A percentile compares a stretch with the other conserved stretches of the same genome.
phyloP scores from a whole-genome alignment of 2,329 filamentous ascomycete genomes.

The Aschersonia sp. region DNA sequence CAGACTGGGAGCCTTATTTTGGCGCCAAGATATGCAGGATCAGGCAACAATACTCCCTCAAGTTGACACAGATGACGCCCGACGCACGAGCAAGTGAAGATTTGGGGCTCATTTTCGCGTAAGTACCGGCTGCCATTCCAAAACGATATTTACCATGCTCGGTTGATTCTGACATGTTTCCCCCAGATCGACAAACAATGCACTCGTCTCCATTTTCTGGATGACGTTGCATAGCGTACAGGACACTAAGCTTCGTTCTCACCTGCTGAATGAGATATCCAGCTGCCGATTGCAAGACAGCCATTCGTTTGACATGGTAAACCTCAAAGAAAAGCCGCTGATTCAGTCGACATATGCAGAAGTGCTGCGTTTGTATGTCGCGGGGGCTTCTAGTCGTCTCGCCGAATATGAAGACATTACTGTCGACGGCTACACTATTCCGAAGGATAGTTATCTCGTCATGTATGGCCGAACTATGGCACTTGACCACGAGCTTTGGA shows the following conservation, averaged over 20 bases:
- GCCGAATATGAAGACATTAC: neutral
- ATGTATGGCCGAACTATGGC: neutral
- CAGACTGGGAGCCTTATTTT: neutral
- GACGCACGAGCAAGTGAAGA: neutral
- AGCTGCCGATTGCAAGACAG: neutral
- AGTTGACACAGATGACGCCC: neutral
- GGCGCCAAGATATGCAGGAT: neutral
- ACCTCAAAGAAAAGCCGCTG: neutral
- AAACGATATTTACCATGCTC: neutral
- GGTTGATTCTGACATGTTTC: neutral
- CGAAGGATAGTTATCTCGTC: neutral
- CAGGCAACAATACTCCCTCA: neutral
- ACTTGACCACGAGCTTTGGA: neutral
- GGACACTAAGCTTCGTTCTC: neutral
- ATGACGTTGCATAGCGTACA: neutral
- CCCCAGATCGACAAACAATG: neutral
- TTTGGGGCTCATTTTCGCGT: neutral
- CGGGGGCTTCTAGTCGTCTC: neutral
- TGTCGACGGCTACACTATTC: neutral
- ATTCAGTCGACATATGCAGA: constrained; percentile 2
- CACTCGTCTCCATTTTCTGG: neutral
- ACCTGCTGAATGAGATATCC: neutral
- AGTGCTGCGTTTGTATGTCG: neutral
- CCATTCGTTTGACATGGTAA: neutral
- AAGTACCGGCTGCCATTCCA: neutral